Evolutionary conservation across 2,329 filamentous ascomycete genomes (phyloP).

Genomic region (Didymella pinodella): DNA sequence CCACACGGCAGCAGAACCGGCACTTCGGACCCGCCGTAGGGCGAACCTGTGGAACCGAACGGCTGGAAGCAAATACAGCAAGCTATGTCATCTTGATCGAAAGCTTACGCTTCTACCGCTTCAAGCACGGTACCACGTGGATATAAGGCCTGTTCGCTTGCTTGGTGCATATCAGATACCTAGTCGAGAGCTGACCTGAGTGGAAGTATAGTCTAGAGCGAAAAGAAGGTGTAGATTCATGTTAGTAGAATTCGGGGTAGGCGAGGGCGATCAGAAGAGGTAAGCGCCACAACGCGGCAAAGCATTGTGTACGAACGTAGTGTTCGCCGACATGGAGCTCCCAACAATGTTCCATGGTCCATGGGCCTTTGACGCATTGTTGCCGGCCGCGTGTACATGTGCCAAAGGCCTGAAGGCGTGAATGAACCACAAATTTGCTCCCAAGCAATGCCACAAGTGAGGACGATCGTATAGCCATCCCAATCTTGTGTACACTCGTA

Average conservation of each 20-base stretch:
- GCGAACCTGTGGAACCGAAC: slow-evolving; percentile 13
- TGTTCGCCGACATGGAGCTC: neutral
- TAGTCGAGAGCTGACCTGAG: slow-evolving; percentile 9
- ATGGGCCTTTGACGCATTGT: slow-evolving; percentile 7
- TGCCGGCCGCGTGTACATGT: neutral
- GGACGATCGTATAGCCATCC: neutral
- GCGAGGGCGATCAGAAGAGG: slow-evolving; percentile 13
- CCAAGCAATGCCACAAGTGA: slow-evolving; percentile 8
- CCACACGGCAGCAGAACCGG: slow-evolving; percentile 24
- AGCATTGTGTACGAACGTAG: slow-evolving; percentile 11
- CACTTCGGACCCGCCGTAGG: slow-evolving; percentile 14
- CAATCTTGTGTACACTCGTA: slow-evolving; percentile 3
- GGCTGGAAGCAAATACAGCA: slow-evolving; percentile 28
- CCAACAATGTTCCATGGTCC: neutral
- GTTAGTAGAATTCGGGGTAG: slow-evolving; percentile 1
- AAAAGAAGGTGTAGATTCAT: neutral
- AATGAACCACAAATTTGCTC: neutral
- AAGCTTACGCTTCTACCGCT: slow-evolving; percentile 13
- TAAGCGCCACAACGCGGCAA: neutral
- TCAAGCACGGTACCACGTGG: slow-evolving; percentile 2
- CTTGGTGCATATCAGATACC: slow-evolving; percentile 1
- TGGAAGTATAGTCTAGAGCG: slow-evolving; percentile 9
- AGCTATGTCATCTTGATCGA: slow-evolving; percentile 7
- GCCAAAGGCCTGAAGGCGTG: slow-evolving; percentile 1
- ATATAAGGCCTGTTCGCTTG: slow-evolving; percentile 4